Evolutionary conservation across 2,329 filamentous ascomycete species (phyloP).

Genomic region (Aphanocladium album): DNA sequence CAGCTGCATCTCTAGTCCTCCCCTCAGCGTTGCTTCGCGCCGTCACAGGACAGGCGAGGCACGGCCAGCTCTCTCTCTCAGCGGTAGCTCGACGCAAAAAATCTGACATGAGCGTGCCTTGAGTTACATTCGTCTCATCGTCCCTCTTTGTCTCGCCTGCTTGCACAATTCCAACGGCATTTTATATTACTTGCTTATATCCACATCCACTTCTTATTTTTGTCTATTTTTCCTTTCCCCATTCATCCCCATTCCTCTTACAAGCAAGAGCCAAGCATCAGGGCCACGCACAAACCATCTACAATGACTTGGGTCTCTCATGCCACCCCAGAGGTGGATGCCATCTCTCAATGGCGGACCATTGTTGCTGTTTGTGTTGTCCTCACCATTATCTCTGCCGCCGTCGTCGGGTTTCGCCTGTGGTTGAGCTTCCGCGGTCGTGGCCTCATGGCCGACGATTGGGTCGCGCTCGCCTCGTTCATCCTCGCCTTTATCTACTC

Average conservation of each 20-base stretch:
- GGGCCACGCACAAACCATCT: neutral
- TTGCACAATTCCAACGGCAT: neutral
- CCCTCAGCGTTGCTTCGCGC: neutral
- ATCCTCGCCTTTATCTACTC: slow-evolving; percentile 45
- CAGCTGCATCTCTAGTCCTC: neutral
- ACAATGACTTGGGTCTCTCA: slow-evolving; percentile 48
- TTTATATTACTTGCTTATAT: neutral
- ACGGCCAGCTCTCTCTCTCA: neutral
- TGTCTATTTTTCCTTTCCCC: no score
- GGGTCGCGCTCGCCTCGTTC: slow-evolving; percentile 34
- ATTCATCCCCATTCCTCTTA: neutral
- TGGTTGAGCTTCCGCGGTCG: slow-evolving; percentile 37
- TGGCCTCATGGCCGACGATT: slow-evolving; percentile 45
- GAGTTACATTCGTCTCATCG: neutral
- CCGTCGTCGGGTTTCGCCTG: slow-evolving; percentile 37
- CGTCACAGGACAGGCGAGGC: neutral
- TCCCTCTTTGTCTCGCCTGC: neutral
- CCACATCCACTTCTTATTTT: neutral
- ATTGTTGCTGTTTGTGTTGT: slow-evolving; percentile 44
- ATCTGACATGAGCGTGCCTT: slow-evolving; percentile 8
- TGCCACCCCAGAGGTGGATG: slow-evolving; percentile 42
- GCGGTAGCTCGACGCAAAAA: neutral
- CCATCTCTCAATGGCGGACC: slow-evolving; percentile 40
- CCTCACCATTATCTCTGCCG: slow-evolving; percentile 39
- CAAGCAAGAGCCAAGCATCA: neutral